Evolutionary conservation across 2,329 filamentous ascomycete genomes (phyloP), one percentile per base, ranked within the genome.

Genomic region (Nothopassalora personata): DNA sequence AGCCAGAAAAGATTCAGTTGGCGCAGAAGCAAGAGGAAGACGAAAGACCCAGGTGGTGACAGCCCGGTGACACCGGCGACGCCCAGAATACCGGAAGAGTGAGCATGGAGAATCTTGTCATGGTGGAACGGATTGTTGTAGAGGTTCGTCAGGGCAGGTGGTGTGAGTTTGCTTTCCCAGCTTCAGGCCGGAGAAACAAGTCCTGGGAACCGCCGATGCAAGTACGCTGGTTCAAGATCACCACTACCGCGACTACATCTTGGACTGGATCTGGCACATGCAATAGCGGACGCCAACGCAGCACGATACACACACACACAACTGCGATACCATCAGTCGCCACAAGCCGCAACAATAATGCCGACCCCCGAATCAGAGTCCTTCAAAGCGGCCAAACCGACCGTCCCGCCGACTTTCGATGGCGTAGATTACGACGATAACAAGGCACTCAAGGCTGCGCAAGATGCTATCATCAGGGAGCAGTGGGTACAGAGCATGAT

Each of bases 401-500:
- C 82, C 64, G 90, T 94, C 58, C 81, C 89, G 63, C 87, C 90
- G 36, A 91, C 88, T 60, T 94, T 94, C 75, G 89, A 91, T 70
- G 90, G 90, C 67, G 90, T 94, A 72, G 87, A 93, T 79, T 94
- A 88, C 79, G 87, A 92, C 66, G 88, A 94, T 79, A 91, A 86
- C 74, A 85, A 84, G 73, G 84, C 85, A 67, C 81, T 94, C 73
- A 94, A 93, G 80, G 86, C 86, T 62, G 90, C 90, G 56, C 89
- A 93, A 74, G 90, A 94, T 74, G 83, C 89, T 65, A 83, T 94
- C 58, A 84, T 94, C 69, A 83, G 89, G 64, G 90, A 94, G 79
- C 90, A 94, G 79, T 94, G 90, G 90, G 89, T 94, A 60, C 86
- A 85, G 74, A 86, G 87, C 74, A 94, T 94, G 90, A 94, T 92